Base-by-base conservation (phyloP, 345 rosid genomes). In the Anacardium occidentale region DNA sequence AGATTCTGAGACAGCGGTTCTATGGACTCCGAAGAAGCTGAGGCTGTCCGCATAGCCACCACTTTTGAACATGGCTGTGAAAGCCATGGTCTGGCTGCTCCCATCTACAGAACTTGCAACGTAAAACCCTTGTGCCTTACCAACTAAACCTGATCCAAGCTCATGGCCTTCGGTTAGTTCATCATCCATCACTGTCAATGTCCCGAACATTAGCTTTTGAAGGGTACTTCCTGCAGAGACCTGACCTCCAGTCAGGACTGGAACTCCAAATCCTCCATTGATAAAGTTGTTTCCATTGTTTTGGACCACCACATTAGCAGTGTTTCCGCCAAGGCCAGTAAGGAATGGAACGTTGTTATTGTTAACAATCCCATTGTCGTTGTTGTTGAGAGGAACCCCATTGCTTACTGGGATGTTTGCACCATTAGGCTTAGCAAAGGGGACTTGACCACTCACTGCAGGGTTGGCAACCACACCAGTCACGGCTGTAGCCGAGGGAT, bases 111-210 rank as follows among this genome's bases (percentile, higher is more conserved):
- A 89, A 66, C 98, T 92, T 0, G 91, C 89, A 17, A 89, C 80
- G 37, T 92, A 92, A 79, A 86, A 90, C 14, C 98, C 98, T 34
- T 92, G 98, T 1, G 94, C 98, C 76, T 86, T 94, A 9, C 98
- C 98, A 0, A 90, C 74, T 3, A 88, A 71, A 5, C 83, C 87
- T 1, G 98, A 90, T 5, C 90, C 85, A 1, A 89, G 85, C 26
- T 94, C 90, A 6, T 87, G 83, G 14, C 91, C 90, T 73, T 87
- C 87, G 0, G 97, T 90, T 75, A 94, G 64, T 57, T 92, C 98
- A 40, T 92, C 96, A 21, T 90, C 97, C 24, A 94, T 87, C 18
- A 87, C 94, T 0, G 95, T 90, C 81, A 94, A 67, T 24, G 98
- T 94, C 40, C 97, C 97, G 40, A 92, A 92, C 98, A 89, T 89